Conservation (phyloP, 2,329 filamentous ascomycete species). For the Aspergillus hortae region DNA sequence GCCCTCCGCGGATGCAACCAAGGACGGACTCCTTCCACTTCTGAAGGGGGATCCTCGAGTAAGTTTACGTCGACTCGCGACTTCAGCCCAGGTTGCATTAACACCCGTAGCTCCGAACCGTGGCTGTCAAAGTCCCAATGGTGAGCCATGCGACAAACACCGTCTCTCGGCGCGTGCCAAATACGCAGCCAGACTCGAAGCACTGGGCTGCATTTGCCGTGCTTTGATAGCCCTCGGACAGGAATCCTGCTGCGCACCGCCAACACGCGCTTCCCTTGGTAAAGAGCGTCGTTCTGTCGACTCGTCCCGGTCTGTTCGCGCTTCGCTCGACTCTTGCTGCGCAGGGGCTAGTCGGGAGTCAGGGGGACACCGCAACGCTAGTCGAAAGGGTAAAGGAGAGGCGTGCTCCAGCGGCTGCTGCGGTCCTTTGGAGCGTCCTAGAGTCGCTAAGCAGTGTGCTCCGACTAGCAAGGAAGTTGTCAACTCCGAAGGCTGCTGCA, state of each 20-base stretch:
- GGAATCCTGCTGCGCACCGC: slow-evolving; percentile 48
- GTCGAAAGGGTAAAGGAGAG: neutral
- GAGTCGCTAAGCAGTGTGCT: neutral
- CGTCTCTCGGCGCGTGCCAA: slow-evolving; percentile 30
- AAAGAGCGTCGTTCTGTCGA: slow-evolving; percentile 3
- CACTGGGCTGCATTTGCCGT: slow-evolving; percentile 54
- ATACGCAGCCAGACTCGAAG: slow-evolving; percentile 45
- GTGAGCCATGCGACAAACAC: slow-evolving; percentile 40
- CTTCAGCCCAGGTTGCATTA: neutral
- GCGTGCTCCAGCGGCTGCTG: neutral
- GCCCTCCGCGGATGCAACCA: slow-evolving; percentile 42
- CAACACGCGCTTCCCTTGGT: slow-evolving; percentile 6
- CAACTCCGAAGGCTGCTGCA: neutral
- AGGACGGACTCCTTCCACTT: neutral
- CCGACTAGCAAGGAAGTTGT: neutral
- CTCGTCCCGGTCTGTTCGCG: slow-evolving; percentile 7
- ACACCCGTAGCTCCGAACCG: slow-evolving; percentile 1
- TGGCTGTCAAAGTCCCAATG: slow-evolving; percentile 8
- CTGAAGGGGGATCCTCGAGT: neutral
- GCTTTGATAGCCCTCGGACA: slow-evolving; percentile 50
- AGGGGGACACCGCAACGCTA: neutral
- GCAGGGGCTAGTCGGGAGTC: slow-evolving; percentile 1
- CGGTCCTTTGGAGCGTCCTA: neutral
- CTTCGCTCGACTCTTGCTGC: slow-evolving; percentile 12
- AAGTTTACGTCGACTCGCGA: slow-evolving; percentile 1